These are phyloP conservation scores for Lyophyllum semitale DNA, from an alignment of 768 basidiomycete species.

Conservation along the genomic window DNA sequence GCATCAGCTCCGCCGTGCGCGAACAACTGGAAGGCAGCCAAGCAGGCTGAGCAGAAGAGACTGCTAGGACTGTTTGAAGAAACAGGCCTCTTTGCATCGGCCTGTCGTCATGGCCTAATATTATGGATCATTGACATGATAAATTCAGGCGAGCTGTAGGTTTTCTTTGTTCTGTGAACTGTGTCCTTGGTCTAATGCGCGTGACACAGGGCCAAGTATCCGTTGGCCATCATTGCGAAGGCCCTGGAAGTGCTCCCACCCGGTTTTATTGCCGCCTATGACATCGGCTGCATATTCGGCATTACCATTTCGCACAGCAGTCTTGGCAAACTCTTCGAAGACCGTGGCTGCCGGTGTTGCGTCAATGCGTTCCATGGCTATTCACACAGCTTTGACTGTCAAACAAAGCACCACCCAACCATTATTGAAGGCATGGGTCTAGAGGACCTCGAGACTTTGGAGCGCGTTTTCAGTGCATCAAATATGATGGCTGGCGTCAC, in stretches of 20 bases:
- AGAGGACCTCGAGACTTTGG: slow-evolving; percentile 20
- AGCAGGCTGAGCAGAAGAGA: slow-evolving; percentile 18
- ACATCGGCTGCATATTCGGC: slow-evolving; percentile 27
- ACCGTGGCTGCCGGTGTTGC: too few relatives aligned
- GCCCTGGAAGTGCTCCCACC: slow-evolving; percentile 8
- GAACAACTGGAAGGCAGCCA: slow-evolving; percentile 17
- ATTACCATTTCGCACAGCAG: slow-evolving; percentile 23
- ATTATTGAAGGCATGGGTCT: slow-evolving; percentile 19
- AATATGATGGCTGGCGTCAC: slow-evolving; percentile 21
- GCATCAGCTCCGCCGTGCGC: too few relatives aligned
- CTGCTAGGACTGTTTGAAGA: slow-evolving; percentile 23
- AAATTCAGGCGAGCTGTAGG: slow-evolving; percentile 13
- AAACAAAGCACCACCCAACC: slow-evolving; percentile 17
- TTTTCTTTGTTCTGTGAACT: not conserved
- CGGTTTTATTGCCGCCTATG: slow-evolving; percentile 16
- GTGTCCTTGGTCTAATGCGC: not conserved
- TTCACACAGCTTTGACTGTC: slow-evolving; percentile 20
- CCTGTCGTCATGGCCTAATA: slow-evolving; percentile 20
- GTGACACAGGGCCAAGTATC: slow-evolving; percentile 15
- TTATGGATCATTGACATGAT: slow-evolving; percentile 17
- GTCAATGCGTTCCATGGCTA: slow-evolving; percentile 26
- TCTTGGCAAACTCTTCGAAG: slow-evolving; percentile 12
- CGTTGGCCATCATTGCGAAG: slow-evolving; percentile 10
- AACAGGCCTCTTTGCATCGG: slow-evolving; percentile 21
- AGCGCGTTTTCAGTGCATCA: slow-evolving; percentile 20